Conservation (phyloP, 257 asterid species). For the Coffea canephora region DNA sequence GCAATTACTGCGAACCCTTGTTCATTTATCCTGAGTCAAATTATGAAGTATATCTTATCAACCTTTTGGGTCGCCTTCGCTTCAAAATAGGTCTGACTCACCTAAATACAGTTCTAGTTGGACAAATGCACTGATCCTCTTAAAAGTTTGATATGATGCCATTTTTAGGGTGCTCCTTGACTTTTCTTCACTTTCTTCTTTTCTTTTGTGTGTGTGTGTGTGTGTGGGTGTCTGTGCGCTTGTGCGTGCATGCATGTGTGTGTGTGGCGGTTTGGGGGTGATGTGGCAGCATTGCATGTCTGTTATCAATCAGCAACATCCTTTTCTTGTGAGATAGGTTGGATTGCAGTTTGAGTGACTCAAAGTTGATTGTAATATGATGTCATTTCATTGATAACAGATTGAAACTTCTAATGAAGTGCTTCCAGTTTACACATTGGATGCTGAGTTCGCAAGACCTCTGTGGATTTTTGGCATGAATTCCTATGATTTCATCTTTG, state of each 20-base stretch:
- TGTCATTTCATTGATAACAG: constrained; percentile 32
- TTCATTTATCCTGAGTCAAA: neutral
- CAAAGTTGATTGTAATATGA: neutral
- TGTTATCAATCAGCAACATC: neutral
- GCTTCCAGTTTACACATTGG: constrained; percentile 58
- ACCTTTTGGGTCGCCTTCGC: neutral
- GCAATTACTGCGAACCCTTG: neutral
- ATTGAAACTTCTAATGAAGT: constrained; percentile 80
- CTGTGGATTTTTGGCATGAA: constrained; percentile 85
- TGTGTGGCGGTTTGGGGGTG: no score
- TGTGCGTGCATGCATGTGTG: no score
- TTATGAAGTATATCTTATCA: neutral
- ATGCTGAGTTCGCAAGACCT: constrained; percentile 90
- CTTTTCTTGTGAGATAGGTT: neutral
- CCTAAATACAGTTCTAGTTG: neutral
- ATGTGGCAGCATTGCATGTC: neutral
- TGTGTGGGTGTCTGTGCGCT: no score
- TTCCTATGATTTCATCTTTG: constrained; percentile 71
- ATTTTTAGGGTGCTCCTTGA: neutral
- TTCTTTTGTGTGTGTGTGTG: neutral
- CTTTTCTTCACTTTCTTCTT: neutral
- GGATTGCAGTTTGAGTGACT: neutral
- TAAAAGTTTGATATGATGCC: neutral
- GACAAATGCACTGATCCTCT: no score
- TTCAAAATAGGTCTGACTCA: neutral